Evolutionary conservation across 352 stramenopile species (phyloP).

Genomic region (Thraustochytrium sp.): DNA sequence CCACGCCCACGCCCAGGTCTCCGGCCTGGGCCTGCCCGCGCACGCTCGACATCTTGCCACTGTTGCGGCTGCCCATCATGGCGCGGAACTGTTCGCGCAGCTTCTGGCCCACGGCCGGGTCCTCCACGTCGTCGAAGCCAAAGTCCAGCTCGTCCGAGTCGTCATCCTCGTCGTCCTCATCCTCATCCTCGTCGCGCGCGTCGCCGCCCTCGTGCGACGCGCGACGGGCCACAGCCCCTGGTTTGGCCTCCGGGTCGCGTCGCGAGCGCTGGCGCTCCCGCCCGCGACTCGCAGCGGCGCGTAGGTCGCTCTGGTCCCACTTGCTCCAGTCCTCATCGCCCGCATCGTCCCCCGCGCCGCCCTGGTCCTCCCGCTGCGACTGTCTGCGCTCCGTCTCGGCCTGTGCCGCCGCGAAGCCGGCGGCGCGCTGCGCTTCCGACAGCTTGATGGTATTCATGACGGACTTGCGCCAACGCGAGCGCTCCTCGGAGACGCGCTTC

Average conservation of each 20-base stretch:
- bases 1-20: background rate
- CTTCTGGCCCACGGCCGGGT: background rate
- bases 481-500: conserved; percentile 5
- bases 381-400: background rate
- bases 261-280: background rate
- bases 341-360: background rate
- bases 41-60: background rate
- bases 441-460: conserved; percentile 39
- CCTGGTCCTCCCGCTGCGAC: background rate
- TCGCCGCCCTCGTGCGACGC: background rate
- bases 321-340: conserved; percentile 29
- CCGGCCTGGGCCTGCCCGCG: background rate
- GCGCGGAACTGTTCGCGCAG: conserved; percentile 11
- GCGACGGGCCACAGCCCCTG: background rate
- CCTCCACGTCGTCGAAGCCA: background rate
- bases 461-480: conserved; percentile 19
- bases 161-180: conserved; percentile 7
- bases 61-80: conserved; percentile 22
- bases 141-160: conserved; percentile 23
- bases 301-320: conserved; percentile 17
- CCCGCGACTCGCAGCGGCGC: background rate
- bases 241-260: no score
- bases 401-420: background rate
- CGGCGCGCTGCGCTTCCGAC: conserved; percentile 11
- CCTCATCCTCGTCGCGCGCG: background rate